Conservation (phyloP, 768 basidiomycete genomes). For the Hortiboletus flavorubellus region DNA sequence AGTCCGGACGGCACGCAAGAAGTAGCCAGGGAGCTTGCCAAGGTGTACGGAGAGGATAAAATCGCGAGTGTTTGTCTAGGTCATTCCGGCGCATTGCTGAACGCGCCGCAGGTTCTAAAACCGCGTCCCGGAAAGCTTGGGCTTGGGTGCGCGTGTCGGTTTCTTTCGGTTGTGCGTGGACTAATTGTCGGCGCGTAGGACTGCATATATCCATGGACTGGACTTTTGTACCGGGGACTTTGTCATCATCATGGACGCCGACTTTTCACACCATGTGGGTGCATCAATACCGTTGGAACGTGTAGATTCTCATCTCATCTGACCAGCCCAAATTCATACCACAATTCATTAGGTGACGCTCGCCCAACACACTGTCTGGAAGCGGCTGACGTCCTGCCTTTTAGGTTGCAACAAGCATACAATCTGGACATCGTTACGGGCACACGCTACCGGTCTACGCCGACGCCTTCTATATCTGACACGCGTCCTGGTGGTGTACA, state of each 20-base stretch:
- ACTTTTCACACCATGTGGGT: slow-evolving; percentile 91
- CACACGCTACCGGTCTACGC: slow-evolving; percentile 72
- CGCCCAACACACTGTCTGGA: not conserved
- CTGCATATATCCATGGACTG: slow-evolving; percentile 90
- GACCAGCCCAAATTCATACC: slow-evolving; percentile 92
- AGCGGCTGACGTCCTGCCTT: not conserved
- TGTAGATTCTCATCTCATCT: slow-evolving; percentile 2
- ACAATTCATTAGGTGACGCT: slow-evolving; percentile 74
- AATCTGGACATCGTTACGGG: slow-evolving; percentile 93
- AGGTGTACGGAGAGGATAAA: slow-evolving; percentile 78
- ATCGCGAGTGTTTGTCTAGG: slow-evolving; percentile 48
- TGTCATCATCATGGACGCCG: slow-evolving; percentile 96
- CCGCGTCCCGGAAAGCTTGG: slow-evolving; percentile 90
- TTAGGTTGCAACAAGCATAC: slow-evolving; percentile 76
- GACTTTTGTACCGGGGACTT: slow-evolving; percentile 89
- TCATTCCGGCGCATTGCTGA: not conserved
- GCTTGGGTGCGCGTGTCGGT: slow-evolving; percentile 59
- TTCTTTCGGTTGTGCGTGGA: not conserved
- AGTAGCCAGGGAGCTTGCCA: slow-evolving; percentile 74
- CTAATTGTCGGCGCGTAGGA: slow-evolving; percentile 43
- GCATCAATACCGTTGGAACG: not conserved
- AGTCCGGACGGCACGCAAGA: slow-evolving; percentile 94
- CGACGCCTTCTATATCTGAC: slow-evolving; percentile 54
- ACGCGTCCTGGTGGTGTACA: slow-evolving; percentile 80
- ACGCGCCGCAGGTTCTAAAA: slow-evolving; percentile 59